These are phyloP conservation scores for Globisporangium recalcitrans DNA, from an alignment of 352 stramenopile species.

Conservation along the genomic window DNA sequence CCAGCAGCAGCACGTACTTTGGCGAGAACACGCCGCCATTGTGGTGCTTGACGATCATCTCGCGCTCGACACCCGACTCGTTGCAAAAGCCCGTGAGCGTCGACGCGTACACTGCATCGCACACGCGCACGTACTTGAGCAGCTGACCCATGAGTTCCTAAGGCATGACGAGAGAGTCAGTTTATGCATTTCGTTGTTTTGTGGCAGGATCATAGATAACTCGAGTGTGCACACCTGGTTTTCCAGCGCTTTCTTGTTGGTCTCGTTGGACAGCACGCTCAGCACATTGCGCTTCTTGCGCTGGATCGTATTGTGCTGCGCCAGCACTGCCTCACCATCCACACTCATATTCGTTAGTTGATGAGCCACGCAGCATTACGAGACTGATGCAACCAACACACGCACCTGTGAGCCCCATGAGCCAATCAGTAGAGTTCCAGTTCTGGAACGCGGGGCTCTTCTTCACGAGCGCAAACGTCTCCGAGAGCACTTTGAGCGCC, in stretches of 20 bases:
- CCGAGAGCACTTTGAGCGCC: slow-evolving; percentile 67
- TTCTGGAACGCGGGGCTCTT: slow-evolving; percentile 55
- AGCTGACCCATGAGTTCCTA: slow-evolving; percentile 13
- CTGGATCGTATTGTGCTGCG: slow-evolving; percentile 59
- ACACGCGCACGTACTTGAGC: slow-evolving; percentile 34
- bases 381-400: neutral
- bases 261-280: slow-evolving; percentile 20
- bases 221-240: slow-evolving; percentile 8
- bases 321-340: slow-evolving; percentile 27
- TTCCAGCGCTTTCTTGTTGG: slow-evolving; percentile 22
- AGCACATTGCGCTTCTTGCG: slow-evolving; percentile 23
- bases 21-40: slow-evolving; percentile 72
- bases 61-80: slow-evolving; percentile 35
- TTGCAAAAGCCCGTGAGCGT: slow-evolving; percentile 45
- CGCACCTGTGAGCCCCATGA: slow-evolving; percentile 61
- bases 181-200: neutral
- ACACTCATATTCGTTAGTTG: neutral
- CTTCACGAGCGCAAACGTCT: slow-evolving; percentile 59
- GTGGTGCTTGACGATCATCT: slow-evolving; percentile 44
- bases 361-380: neutral
- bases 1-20: slow-evolving; percentile 59
- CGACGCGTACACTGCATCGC: slow-evolving; percentile 66
- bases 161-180: neutral
- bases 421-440: slow-evolving; percentile 76
- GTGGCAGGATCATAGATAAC: neutral